Evolutionary conservation across 2,329 filamentous ascomycete species (phyloP).

Genomic region (Nigrospora sphaerica): DNA sequence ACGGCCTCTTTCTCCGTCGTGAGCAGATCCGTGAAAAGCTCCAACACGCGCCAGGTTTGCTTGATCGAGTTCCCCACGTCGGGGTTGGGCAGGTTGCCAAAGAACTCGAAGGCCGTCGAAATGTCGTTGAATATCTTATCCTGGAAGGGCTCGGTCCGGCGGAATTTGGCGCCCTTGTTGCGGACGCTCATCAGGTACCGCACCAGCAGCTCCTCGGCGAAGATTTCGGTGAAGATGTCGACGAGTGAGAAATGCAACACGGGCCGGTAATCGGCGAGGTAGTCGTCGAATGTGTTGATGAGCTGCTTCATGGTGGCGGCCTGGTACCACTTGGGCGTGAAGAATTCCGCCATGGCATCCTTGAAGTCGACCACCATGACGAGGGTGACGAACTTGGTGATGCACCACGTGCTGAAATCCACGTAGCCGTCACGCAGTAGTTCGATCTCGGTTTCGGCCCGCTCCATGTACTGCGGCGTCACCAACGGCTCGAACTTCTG

Average conservation of each 20-base stretch:
- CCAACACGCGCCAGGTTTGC: constrained; percentile 85
- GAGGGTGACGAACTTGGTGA: constrained; percentile 76
- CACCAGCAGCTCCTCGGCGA: constrained; percentile 84
- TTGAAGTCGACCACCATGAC: constrained; percentile 90
- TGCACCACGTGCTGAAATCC: constrained; percentile 89
- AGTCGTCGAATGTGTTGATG: constrained; percentile 91
- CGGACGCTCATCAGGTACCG: constrained; percentile 77
- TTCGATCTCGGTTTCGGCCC: constrained; percentile 65
- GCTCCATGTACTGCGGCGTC: constrained; percentile 70
- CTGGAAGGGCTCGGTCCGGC: constrained; percentile 76
- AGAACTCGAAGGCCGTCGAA: constrained; percentile 83
- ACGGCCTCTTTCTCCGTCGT: constrained; percentile 66
- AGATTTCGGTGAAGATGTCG: constrained; percentile 88
- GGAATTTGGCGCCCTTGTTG: constrained; percentile 87
- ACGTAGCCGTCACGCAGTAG: constrained; percentile 84
- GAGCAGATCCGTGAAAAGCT: constrained; percentile 76
- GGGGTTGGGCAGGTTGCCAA: constrained; percentile 62
- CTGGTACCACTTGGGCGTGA: constrained; percentile 84
- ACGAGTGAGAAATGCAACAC: constrained; percentile 81
- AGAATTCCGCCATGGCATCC: constrained; percentile 78
- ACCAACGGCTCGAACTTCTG: constrained; percentile 77
- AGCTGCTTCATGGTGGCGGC: constrained; percentile 87
- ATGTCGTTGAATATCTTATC: constrained; percentile 95
- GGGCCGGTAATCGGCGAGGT: constrained; percentile 77
- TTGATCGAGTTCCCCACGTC: constrained; percentile 72